Conservation (phyloP, 2,329 filamentous ascomycete species). For the Pyrenochaeta sp. region DNA sequence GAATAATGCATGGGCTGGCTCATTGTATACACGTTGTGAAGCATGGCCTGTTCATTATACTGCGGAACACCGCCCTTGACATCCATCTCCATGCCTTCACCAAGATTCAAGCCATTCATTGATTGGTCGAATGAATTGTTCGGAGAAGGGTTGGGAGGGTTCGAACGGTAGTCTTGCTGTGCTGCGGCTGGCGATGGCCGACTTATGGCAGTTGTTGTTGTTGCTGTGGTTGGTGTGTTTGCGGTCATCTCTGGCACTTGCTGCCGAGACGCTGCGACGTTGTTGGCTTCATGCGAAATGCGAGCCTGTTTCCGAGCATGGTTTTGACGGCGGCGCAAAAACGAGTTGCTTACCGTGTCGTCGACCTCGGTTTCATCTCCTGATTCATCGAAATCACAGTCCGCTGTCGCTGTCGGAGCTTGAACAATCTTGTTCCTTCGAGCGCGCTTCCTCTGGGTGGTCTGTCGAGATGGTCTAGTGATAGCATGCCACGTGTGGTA, state of each 20-base stretch:
- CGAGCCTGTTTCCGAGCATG: not conserved
- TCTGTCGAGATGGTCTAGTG: slow-evolving; percentile 25
- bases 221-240: no score
- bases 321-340: not conserved
- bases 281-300: not conserved
- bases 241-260: not conserved
- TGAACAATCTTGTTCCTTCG: slow-evolving; percentile 4
- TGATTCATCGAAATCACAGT: slow-evolving; percentile 11
- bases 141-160: slow-evolving; percentile 1
- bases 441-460: slow-evolving; percentile 17
- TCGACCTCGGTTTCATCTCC: slow-evolving; percentile 35
- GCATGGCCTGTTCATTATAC: slow-evolving; percentile 2
- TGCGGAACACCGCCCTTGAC: slow-evolving; percentile 11
- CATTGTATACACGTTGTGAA: slow-evolving; percentile 3
- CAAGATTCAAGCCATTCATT: slow-evolving; percentile 8
- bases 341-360: slow-evolving; percentile 14
- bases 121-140: slow-evolving; percentile 17
- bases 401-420: slow-evolving; percentile 1
- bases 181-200: not conserved
- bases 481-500: slow-evolving; percentile 32
- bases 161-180: not conserved
- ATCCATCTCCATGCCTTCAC: slow-evolving; percentile 16
- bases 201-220: not conserved
- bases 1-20: slow-evolving; percentile 13
- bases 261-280: not conserved